Evolutionary conservation across 192 early-diverging fungal genomes (phyloP).

Genomic region (Backusella macrospora): DNA sequence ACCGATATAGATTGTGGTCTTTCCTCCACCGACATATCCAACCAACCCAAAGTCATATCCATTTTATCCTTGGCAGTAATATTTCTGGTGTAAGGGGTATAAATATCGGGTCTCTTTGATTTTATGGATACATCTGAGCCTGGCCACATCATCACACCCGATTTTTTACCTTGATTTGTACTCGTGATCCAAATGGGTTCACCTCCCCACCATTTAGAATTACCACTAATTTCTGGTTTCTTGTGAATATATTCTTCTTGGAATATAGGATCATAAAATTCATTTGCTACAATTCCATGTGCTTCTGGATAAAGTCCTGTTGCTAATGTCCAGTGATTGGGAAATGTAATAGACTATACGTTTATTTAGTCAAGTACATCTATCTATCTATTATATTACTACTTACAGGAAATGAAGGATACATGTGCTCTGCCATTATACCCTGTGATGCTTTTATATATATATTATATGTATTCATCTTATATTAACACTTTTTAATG

Average conservation of each 20-base stretch:
- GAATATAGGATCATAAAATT: constrained; percentile 74
- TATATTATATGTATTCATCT: too few species aligned
- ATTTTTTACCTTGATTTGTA: constrained; percentile 66
- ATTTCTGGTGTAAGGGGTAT: constrained; percentile 52
- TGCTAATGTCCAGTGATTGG: constrained; percentile 90
- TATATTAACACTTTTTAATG: too few species aligned
- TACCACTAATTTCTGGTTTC: constrained; percentile 57
- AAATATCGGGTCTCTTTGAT: constrained; percentile 64
- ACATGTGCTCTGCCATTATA: constrained; percentile 62
- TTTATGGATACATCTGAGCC: constrained; percentile 67
- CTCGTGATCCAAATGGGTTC: constrained; percentile 93
- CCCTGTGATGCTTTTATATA: constrained; percentile 45
- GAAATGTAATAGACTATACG: constrained; percentile 74
- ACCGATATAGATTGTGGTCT: constrained; percentile 77
- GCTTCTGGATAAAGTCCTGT: constrained; percentile 93
- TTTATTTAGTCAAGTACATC: not conserved
- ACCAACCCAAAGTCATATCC: constrained; percentile 69
- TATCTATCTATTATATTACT: not conserved
- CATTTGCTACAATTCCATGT: constrained; percentile 89
- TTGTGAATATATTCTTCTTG: constrained; percentile 81
- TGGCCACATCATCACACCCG: constrained; percentile 90
- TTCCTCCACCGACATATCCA: constrained; percentile 68
- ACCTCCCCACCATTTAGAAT: constrained; percentile 87
- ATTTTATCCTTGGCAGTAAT: constrained; percentile 58
- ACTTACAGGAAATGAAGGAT: constrained; percentile 68